Base-by-base conservation (phyloP, 2,329 filamentous ascomycete genomes). In the Lasiodiplodia theobromae region DNA sequence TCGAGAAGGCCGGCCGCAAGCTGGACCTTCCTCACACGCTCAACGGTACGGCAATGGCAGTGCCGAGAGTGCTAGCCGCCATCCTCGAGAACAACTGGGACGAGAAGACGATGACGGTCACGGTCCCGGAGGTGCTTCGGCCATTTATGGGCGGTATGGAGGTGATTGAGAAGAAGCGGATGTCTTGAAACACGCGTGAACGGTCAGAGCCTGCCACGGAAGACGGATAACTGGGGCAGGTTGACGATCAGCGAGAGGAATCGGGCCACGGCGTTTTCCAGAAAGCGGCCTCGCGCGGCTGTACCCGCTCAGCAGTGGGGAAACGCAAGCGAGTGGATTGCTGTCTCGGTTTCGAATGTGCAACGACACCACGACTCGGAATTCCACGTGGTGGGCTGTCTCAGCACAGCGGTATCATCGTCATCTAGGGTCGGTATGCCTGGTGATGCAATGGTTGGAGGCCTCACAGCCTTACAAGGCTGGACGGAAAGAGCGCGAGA, bases 41-140 rank as follows among this genome's bases (percentile, higher is more conserved):
- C 47, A 99, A 99, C 77, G 96, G 95, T 0, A 99, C 96, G 1
- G 96, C 95, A 0, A 84, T 98, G 74, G 96, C 96, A 0, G 91
- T 98, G 47, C 96, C 96, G 3, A 86, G 96, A 65, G 92, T 99
- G 14, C 78, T 99, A 69, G 94, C 96, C 28, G 94, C 94, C 6
- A 85, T 99, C 63, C 77, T 99, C 71, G 96, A 99, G 84, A 93
- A 94, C 75, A 91, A 93, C 0, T 99, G 94, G 92, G 88, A 96
- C 75, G 91, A 94, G 75, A 76, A 83, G 28, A 85, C 84, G 23
- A 85, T 84, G 74, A 87, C 86, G 1, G 92, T 98, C 8, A 82
- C 84, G 1, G 87, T 99, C 7, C 96, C 96, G 0, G 88, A 93
- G 80, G 92, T 91, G 21, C 80, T 99, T 77, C 86, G 91, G 75